These are phyloP conservation scores for Schwanniomyces vanrijiae DNA, from an alignment of 805 yeast species.

Conservation along the genomic window DNA sequence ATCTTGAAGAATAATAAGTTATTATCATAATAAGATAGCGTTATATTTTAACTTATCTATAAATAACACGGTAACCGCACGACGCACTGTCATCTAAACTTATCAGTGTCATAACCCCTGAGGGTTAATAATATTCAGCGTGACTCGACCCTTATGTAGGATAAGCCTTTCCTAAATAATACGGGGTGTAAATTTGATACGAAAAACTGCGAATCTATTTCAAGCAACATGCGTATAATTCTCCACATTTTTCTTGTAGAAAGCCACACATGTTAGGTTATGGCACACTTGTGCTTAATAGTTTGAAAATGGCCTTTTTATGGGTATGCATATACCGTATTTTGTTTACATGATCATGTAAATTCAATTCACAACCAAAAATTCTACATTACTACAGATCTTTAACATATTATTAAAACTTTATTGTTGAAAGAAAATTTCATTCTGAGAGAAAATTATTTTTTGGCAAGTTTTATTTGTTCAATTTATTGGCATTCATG, in stretches of 20 bases:
- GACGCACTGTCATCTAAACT: background rate
- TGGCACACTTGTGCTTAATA: background rate
- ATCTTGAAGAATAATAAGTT: background rate
- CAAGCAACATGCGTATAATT: background rate
- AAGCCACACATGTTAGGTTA: background rate
- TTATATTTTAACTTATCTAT: background rate
- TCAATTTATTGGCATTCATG: too few species aligned
- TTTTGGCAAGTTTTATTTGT: too few species aligned
- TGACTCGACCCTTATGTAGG: background rate
- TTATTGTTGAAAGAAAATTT: too few species aligned
- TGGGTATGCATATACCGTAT: background rate
- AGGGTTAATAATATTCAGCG: background rate
- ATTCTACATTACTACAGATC: too few species aligned
- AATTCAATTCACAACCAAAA: background rate
- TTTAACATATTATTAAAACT: too few species aligned
- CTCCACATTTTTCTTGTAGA: background rate
- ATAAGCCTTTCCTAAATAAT: background rate
- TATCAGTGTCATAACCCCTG: background rate
- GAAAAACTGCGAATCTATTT: background rate
- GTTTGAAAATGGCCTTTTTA: too few species aligned
- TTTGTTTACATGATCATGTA: background rate
- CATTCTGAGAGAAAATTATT: too few species aligned
- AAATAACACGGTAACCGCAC: background rate
- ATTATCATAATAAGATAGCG: background rate
- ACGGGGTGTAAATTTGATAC: background rate